Percentiles rank a stretch among this genome's conserved stretches.
phyloP scores from a whole-genome alignment of 106 monocot species.

The Dioscorea zingiberensis region DNA sequence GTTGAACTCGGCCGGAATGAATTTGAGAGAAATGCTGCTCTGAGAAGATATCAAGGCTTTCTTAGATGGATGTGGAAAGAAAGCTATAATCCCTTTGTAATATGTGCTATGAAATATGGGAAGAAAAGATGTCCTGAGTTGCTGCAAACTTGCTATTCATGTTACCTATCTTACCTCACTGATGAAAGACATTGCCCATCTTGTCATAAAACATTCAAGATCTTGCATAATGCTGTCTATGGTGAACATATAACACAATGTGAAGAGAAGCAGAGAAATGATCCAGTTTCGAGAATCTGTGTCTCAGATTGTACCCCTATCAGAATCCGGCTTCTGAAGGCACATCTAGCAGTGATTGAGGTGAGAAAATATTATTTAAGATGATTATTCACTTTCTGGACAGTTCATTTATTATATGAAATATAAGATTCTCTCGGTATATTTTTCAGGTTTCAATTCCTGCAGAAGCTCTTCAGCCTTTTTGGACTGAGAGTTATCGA shows the following conservation, averaged over 20 bases:
- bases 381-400: too few species aligned
- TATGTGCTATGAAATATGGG: conserved; percentile 73
- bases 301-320: conserved; percentile 40
- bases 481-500: conserved; percentile 81
- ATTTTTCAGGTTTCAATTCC: conserved; percentile 82
- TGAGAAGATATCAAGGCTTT: conserved; percentile 63
- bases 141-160: conserved; percentile 44
- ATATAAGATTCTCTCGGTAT: conserved; percentile 3
- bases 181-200: conserved; percentile 82
- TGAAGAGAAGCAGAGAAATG: conserved; percentile 37
- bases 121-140: conserved; percentile 67
- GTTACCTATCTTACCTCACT: conserved; percentile 55
- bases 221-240: conserved; percentile 44
- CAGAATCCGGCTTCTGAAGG: conserved; percentile 61
- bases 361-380: conserved; percentile 18
- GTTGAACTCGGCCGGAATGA: conserved; percentile 68
- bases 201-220: conserved; percentile 71
- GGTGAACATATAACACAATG: conserved; percentile 55
- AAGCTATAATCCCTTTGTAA: conserved; percentile 36
- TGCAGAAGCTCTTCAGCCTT: conserved; percentile 72
- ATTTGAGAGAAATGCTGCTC: conserved; percentile 41
- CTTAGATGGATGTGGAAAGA: conserved; percentile 80
- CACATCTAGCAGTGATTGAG: conserved; percentile 63
- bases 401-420: not conserved
- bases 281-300: conserved; percentile 42